These are phyloP conservation scores for Linderniella brevidens DNA, from an alignment of 257 asterid species.

Conservation along the genomic window DNA sequence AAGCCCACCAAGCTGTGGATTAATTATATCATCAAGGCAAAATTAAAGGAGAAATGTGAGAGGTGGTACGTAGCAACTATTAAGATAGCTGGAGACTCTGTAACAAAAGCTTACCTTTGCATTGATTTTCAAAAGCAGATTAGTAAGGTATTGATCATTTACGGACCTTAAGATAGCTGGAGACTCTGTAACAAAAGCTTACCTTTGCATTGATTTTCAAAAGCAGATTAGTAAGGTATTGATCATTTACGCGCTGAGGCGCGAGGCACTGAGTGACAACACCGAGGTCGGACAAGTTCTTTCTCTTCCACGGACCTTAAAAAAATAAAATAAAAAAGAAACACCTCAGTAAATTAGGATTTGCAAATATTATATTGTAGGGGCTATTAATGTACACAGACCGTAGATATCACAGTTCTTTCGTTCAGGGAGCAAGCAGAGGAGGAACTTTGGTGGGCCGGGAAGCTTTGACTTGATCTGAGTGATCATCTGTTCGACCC, in stretches of 20 bases:
- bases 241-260: conserved; percentile 56
- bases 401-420: conserved; percentile 77
- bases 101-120: conserved; percentile 43
- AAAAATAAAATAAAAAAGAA: neutral
- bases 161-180: too few relatives aligned
- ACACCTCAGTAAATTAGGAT: too few relatives aligned
- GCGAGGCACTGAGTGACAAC: conserved; percentile 77
- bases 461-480: conserved; percentile 47
- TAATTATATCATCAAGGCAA: conserved; percentile 6
- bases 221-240: conserved; percentile 60
- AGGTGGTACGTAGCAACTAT: neutral
- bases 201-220: conserved; percentile 89
- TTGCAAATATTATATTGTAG: too few relatives aligned
- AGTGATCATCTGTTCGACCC: conserved; percentile 77
- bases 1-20: conserved; percentile 73
- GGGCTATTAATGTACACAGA: too few relatives aligned
- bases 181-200: conserved; percentile 5
- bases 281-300: conserved; percentile 60
- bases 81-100: too few relatives aligned
- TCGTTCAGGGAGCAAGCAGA: conserved; percentile 71
- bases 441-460: conserved; percentile 63
- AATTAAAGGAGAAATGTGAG: neutral
- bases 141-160: conserved; percentile 68
- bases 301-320: conserved; percentile 82
- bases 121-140: conserved; percentile 64